These are phyloP conservation scores for Bryum argenteum DNA, from an alignment of 225 moss, liverwort and hornwort species.

Conservation along the genomic window DNA sequence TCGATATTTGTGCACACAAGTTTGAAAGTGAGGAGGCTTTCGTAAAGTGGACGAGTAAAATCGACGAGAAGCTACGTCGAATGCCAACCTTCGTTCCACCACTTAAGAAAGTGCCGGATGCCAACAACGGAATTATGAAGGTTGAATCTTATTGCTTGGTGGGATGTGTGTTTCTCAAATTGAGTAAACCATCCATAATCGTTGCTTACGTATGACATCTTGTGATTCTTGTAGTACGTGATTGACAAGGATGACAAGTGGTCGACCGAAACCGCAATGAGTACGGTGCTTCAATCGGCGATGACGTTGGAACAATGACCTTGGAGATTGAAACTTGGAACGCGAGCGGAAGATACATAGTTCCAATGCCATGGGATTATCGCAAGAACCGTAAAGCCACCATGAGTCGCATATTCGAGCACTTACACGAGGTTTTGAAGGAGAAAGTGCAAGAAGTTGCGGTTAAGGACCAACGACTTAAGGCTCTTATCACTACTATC, in stretches of 20 bases:
- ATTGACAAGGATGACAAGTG: slow-evolving; percentile 34
- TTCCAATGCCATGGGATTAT: slow-evolving; percentile 48
- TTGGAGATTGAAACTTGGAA: slow-evolving; percentile 55
- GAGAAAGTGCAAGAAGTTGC: slow-evolving; percentile 22
- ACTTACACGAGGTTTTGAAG: slow-evolving; percentile 10
- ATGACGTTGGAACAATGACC: slow-evolving; percentile 37
- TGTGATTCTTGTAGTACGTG: too few species aligned
- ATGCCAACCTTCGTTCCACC: slow-evolving; percentile 38
- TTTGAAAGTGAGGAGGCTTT: slow-evolving; percentile 21
- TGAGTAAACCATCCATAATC: background rate
- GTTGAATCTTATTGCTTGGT: background rate
- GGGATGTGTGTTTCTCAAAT: background rate
- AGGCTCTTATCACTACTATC: background rate
- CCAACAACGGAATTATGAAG: slow-evolving; percentile 16
- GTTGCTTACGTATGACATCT: too few species aligned
- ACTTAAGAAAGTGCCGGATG: slow-evolving; percentile 32
- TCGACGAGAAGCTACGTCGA: slow-evolving; percentile 13
- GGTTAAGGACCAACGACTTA: slow-evolving; percentile 29
- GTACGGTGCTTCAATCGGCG: slow-evolving; percentile 39
- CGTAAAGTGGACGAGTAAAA: slow-evolving; percentile 20
- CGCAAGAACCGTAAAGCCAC: slow-evolving; percentile 30
- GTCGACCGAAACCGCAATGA: slow-evolving; percentile 32
- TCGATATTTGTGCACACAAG: slow-evolving; percentile 29
- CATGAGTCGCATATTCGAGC: slow-evolving; percentile 32
- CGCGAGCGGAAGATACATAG: slow-evolving; percentile 46